Base-by-base conservation (phyloP, 805 yeast genomes). In the Blastobotrys terrestris region DNA sequence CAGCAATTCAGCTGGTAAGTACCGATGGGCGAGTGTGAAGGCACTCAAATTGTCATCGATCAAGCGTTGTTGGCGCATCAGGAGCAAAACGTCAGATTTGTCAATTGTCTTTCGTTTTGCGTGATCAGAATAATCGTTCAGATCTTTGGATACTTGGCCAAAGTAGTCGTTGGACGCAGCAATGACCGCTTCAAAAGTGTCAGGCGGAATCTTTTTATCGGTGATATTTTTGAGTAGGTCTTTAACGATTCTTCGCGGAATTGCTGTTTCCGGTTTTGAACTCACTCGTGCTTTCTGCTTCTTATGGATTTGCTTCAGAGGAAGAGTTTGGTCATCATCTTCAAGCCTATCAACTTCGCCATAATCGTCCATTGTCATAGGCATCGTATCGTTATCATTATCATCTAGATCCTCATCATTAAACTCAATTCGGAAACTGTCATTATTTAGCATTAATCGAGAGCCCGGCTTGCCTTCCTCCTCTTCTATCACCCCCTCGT, bases 81-180 rank as follows among this genome's bases (percentile, higher is more conserved):
- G 51, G 13, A 64, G 53, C 39, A 59, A 50, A 2, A 63, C 62
- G 15, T 68, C 62, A 8, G 58, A 54, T 7, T 64, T 55, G 14
- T 66, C 64, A 3, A 72, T 60, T 1, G 58, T 58, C 39, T 58
- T 60, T n/a, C 64, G 45, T 31, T 53, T 57, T 1, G 71, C 63
- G 53, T 72, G 75, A 1, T 57, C 56, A 0, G 74, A 60, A 46
- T 70, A 72, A 0, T 68, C 65, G 1, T 53, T 49, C 3, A 72
- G 51, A 50, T 68, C 74, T 1, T 54, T 54, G 1, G 65, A 35
- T 1, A 60, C 48, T 39, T 64, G 68, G 19, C 60, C 63, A 40
- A 72, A 62, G 53, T 60, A 72, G 16, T 44, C 44, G 2, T 64
- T 58, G 2, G 71, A 61, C 1, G 67, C 63, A 2, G 58, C 58